These are phyloP conservation scores for Didymella arachidicola DNA, from an alignment of 2,329 filamentous ascomycete species.

Conservation along the genomic window DNA sequence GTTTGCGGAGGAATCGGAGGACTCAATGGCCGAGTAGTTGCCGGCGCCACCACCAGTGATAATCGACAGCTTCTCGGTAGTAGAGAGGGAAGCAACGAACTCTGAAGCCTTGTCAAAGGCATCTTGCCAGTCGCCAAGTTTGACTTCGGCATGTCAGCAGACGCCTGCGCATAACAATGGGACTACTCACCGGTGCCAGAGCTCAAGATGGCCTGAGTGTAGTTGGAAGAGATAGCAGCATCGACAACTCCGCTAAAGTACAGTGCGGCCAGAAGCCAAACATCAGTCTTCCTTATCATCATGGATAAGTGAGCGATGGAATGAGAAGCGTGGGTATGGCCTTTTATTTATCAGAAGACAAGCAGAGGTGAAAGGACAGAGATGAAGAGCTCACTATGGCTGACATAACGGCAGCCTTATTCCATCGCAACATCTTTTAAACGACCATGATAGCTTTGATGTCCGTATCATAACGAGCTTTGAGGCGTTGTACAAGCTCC, in stretches of 20 bases:
- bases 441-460: not conserved
- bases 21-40: constrained; percentile 16
- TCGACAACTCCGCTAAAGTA: constrained; percentile 16
- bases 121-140: constrained; percentile 27
- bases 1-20: constrained; percentile 19
- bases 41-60: constrained; percentile 31
- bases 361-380: constrained; percentile 6
- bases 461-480: constrained; percentile 12
- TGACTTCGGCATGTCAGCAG: constrained; percentile 9
- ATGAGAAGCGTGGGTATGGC: constrained; percentile 6
- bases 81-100: constrained; percentile 48
- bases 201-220: constrained; percentile 14
- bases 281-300: constrained; percentile 11
- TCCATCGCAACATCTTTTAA: not conserved
- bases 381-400: not conserved
- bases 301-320: not conserved
- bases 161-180: too few relatives aligned
- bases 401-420: not conserved
- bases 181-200: constrained; percentile 13
- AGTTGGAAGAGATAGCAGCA: constrained; percentile 16
- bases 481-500: constrained; percentile 14
- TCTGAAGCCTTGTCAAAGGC: constrained; percentile 43
- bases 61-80: constrained; percentile 51
- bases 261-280: constrained; percentile 18
- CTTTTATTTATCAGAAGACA: not conserved